Percentiles rank a stretch among this genome's conserved stretches.
Evolutionary conservation across 2,329 filamentous ascomycete species (phyloP).

Genomic region (Fusarium cicatricum): DNA sequence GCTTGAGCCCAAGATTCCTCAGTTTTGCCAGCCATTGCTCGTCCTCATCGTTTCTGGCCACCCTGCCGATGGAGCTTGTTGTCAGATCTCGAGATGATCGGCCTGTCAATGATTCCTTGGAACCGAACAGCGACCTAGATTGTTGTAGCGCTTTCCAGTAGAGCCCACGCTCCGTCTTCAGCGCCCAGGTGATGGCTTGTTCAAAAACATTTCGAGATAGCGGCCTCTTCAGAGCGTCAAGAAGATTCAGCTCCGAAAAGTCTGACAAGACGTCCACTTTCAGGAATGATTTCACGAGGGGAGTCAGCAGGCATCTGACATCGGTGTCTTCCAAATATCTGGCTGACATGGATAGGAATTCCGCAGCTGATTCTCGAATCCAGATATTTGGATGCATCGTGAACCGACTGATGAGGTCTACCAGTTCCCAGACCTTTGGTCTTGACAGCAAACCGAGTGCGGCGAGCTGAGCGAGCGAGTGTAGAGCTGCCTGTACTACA

Average conservation of each 20-base stretch:
- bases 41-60: slow-evolving; percentile 87
- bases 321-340: slow-evolving; percentile 82
- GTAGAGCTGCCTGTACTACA: slow-evolving; percentile 88
- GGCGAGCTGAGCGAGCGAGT: slow-evolving; percentile 88
- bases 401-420: slow-evolving; percentile 84
- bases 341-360: slow-evolving; percentile 81
- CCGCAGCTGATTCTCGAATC: slow-evolving; percentile 89
- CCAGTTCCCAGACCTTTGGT: slow-evolving; percentile 84
- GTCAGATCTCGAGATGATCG: slow-evolving; percentile 63
- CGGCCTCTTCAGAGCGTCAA: slow-evolving; percentile 85
- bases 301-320: slow-evolving; percentile 81
- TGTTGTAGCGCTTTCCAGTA: slow-evolving; percentile 87
- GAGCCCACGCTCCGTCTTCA: slow-evolving; percentile 78
- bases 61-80: slow-evolving; percentile 67
- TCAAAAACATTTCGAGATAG: slow-evolving; percentile 84
- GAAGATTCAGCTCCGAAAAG: slow-evolving; percentile 75
- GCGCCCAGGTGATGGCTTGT: slow-evolving; percentile 85
- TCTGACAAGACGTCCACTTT: slow-evolving; percentile 73
- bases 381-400: slow-evolving; percentile 94
- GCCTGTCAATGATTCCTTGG: slow-evolving; percentile 60
- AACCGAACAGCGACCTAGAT: slow-evolving; percentile 70
- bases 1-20: slow-evolving; percentile 80
- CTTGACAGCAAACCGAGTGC: slow-evolving; percentile 87
- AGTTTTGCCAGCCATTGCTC: slow-evolving; percentile 90
- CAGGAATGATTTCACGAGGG: slow-evolving; percentile 82